Percentiles rank a stretch among this genome's conserved stretches.
Conservation (phyloP, 2,329 filamentous ascomycete genomes). For the Diplodia corticola region DNA sequence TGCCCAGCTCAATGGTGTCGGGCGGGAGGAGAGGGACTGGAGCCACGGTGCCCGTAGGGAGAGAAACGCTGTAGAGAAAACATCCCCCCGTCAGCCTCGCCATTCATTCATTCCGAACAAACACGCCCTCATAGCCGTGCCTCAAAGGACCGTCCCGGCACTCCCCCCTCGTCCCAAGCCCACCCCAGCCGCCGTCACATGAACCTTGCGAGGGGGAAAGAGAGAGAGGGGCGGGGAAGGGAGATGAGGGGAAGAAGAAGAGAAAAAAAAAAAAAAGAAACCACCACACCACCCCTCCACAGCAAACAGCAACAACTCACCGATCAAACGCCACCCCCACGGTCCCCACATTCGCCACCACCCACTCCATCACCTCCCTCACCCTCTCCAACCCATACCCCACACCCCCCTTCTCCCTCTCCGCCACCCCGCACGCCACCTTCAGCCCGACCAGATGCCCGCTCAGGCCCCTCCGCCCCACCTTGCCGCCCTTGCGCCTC, state of each 20-base stretch:
- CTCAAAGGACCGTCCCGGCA: neutral
- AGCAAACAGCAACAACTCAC: too few relatives aligned
- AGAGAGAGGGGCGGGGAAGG: too few relatives aligned
- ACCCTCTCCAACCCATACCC: constrained; percentile 33
- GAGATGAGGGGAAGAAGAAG: too few relatives aligned
- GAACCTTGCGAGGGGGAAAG: constrained; percentile 32
- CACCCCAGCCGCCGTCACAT: constrained; percentile 33
- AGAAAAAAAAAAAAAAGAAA: too few relatives aligned
- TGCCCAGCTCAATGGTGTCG: constrained; percentile 63
- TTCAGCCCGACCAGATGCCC: constrained; percentile 63
- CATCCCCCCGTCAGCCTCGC: too few relatives aligned
- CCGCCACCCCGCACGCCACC: constrained; percentile 57
- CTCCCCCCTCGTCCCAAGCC: too few relatives aligned
- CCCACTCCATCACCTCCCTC: constrained; percentile 40
- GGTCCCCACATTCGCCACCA: constrained; percentile 36
- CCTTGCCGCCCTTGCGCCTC: constrained; percentile 55
- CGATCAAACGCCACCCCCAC: constrained; percentile 6
- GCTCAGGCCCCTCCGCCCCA: constrained; percentile 62
- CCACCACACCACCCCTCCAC: too few relatives aligned
- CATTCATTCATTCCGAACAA: neutral
- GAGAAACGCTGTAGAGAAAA: neutral
- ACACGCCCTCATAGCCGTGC: constrained; percentile 27
- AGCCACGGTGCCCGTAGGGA: constrained; percentile 56
- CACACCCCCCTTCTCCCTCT: constrained; percentile 26
- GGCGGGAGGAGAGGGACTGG: constrained; percentile 57